Conservation (phyloP, 2,329 filamentous ascomycete species). For the Calonectria hongkongensis region DNA sequence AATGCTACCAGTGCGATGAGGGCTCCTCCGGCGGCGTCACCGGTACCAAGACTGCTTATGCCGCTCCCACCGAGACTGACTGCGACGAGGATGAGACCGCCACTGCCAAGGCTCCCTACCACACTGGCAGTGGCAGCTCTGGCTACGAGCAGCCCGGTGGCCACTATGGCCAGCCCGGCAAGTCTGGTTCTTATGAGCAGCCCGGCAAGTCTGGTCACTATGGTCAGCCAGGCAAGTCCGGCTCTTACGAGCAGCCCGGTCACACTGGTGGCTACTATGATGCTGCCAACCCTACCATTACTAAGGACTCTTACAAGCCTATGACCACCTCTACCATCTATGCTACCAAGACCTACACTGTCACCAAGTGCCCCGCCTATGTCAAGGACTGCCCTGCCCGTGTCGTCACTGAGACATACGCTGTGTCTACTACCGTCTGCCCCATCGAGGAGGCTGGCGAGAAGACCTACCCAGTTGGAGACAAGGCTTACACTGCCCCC, state of each 20-base stretch:
- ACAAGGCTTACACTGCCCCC: not conserved
- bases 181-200: not conserved
- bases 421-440: constrained; percentile 8
- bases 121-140: not conserved
- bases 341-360: not conserved
- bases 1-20: constrained; percentile 13
- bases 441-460: not conserved
- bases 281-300: not conserved
- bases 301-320: constrained; percentile 8
- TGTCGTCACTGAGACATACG: constrained; percentile 3
- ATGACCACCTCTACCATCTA: constrained; percentile 1
- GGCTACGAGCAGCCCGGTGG: constrained; percentile 1
- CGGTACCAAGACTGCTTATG: not conserved
- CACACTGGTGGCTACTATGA: not conserved
- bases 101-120: not conserved
- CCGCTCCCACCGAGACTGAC: not conserved
- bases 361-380: constrained; percentile 19
- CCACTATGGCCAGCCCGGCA: not conserved
- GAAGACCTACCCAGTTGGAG: constrained; percentile 1
- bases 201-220: not conserved
- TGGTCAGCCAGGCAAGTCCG: not conserved
- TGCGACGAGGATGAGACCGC: not conserved
- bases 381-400: not conserved
- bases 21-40: not conserved
- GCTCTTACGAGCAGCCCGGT: not conserved